Percentiles rank a stretch among this genome's conserved stretches.
Evolutionary conservation across 768 basidiomycete species (phyloP).

Genomic region (Termitomyces sp.): DNA sequence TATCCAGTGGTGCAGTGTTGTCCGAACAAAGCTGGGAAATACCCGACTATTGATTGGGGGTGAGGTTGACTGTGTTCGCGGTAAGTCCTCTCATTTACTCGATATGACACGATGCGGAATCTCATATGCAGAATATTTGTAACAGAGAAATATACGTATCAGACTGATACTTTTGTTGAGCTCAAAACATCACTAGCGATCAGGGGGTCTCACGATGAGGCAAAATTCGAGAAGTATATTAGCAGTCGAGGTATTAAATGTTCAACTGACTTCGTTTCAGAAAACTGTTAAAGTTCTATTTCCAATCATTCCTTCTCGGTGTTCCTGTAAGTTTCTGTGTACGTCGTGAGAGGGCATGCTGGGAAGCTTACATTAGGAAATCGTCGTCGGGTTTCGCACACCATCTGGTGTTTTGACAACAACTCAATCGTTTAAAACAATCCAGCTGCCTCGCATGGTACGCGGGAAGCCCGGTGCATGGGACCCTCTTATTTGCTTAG

Average conservation of each 20-base stretch:
- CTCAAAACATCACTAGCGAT: constrained; percentile 82
- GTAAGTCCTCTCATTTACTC: constrained; percentile 28
- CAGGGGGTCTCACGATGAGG: constrained; percentile 55
- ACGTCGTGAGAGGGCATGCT: not conserved
- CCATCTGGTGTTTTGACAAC: constrained; percentile 63
- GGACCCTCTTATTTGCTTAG: constrained; percentile 70
- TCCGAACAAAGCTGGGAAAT: constrained; percentile 77
- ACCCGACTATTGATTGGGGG: constrained; percentile 76
- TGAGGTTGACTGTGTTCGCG: constrained; percentile 86
- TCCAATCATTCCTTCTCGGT: constrained; percentile 87
- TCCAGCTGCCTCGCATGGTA: constrained; percentile 72
- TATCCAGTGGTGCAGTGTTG: constrained; percentile 86
- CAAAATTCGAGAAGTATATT: constrained; percentile 73
- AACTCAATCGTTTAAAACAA: constrained; percentile 70
- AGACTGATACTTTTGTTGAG: constrained; percentile 71
- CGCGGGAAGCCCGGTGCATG: constrained; percentile 70
- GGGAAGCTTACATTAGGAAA: constrained; percentile 44
- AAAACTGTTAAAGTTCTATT: constrained; percentile 89
- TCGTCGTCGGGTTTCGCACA: constrained; percentile 84
- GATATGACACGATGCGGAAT: not conserved
- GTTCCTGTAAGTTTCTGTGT: constrained; percentile 59
- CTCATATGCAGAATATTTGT: constrained; percentile 8
- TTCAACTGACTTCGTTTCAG: constrained; percentile 29
- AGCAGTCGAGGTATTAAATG: not conserved
- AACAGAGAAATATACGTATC: constrained; percentile 54